These are phyloP conservation scores for Podaxis mareebaensis DNA, from an alignment of 768 basidiomycete genomes.

Conservation along the genomic window DNA sequence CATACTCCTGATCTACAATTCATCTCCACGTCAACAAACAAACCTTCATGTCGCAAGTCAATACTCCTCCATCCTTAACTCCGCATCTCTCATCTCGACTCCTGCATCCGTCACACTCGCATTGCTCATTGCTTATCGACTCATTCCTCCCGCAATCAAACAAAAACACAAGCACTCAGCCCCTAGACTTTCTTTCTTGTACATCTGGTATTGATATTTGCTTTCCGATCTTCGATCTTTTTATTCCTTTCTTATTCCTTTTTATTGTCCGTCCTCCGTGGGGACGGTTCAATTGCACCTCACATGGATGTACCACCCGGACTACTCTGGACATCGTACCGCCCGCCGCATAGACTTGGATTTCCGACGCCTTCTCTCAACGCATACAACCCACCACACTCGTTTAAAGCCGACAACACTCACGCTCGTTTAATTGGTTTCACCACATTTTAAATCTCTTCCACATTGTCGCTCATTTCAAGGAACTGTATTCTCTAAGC, in stretches of 20 bases:
- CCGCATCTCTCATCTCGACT: background rate
- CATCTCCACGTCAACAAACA: background rate
- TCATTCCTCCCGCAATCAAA: background rate
- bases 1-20: background rate
- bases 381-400: background rate
- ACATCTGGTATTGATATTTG: background rate
- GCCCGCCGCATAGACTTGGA: background rate
- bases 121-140: background rate
- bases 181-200: constrained; percentile 1
- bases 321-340: background rate
- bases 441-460: background rate
- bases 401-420: background rate
- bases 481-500: constrained; percentile 1
- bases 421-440: constrained; percentile 9
- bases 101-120: background rate
- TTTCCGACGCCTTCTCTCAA: background rate
- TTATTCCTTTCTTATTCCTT: constrained; percentile 15
- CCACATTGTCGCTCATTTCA: constrained; percentile 1
- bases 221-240: background rate
- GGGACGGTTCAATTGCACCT: background rate
- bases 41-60: background rate
- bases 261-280: constrained; percentile 8
- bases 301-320: background rate
- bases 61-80: background rate
- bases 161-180: constrained; percentile 2